Base-by-base conservation (phyloP, 805 yeast genomes). In the Ogataea glucozyma region DNA sequence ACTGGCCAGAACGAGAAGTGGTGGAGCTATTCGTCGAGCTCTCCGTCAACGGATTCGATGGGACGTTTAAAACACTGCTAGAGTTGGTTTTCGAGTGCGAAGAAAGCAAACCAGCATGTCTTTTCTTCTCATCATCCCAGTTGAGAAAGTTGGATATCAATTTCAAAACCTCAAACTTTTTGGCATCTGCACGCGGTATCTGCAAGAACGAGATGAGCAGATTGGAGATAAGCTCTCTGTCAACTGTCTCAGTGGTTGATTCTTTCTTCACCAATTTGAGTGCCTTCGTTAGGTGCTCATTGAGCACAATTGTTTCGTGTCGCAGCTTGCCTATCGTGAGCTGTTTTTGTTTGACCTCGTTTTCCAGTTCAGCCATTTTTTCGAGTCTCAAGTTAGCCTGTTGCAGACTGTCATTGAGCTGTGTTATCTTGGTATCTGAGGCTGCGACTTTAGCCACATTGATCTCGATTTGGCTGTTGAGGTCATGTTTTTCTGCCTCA, bases 211-310 rank as follows among this genome's bases (percentile, higher is more conserved):
- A 87, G 13, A 93, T 75, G 38, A 93, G 69, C 47, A 93, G 71
- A 61, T 93, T 93, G 2, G 97, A 84, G 4, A 93, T 80, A 47
- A 93, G 76, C 61, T 90, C 96, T 58, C 85, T 83, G 62, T 91
- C 98, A 1, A 91, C 88, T 7, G 83, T 75, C 38, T 83, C 86
- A 6, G 88, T 79, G 27, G 81, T 79, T 30, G 86, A 79, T 40
- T 83, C 85, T 58, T 83, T 83, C 55, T 89, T 88, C 46, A 93
- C 76, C 74, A 91, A 72, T 19, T 88, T 79, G 48, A 91, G 67
- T 1, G 98, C 95, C 57, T 93, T 91, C n/a, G 96, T 89, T 41
- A 93, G 68, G 66, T 93, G 98, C 60, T 93, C 99, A 61, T 93
- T 93, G 44, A 91, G 68, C 19, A 88, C 87, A 8, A 93, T 91